Percentiles rank a stretch among this genome's conserved stretches.
These are phyloP conservation scores for Leccinum barrowsii DNA, from an alignment of 768 basidiomycete species.

Conservation along the genomic window DNA sequence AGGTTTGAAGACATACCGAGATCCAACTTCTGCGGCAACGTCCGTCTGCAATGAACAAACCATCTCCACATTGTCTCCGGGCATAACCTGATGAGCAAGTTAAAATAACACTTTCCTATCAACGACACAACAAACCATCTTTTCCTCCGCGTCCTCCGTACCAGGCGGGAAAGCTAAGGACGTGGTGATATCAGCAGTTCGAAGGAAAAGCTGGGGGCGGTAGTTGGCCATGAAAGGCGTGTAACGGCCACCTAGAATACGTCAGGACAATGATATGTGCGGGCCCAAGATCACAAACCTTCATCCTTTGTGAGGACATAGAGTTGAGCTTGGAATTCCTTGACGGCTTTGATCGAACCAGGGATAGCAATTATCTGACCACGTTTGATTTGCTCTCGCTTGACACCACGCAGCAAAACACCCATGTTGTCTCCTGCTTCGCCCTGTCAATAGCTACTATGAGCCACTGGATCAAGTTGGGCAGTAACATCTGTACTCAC, in stretches of 20 bases:
- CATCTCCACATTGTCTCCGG: slow-evolving; percentile 96
- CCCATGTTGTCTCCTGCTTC: slow-evolving; percentile 99
- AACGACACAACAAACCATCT: slow-evolving; percentile 58
- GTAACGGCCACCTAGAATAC: slow-evolving; percentile 61
- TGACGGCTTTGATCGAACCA: slow-evolving; percentile 89
- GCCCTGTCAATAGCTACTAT: slow-evolving; percentile 44
- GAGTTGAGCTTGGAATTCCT: slow-evolving; percentile 91
- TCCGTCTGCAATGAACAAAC: slow-evolving; percentile 78
- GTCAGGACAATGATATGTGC: slow-evolving; percentile 44
- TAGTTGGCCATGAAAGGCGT: slow-evolving; percentile 94
- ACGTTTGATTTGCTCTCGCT: slow-evolving; percentile 92
- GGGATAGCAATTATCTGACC: slow-evolving; percentile 90
- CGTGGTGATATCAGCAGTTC: slow-evolving; percentile 92
- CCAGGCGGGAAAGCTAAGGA: slow-evolving; percentile 82
- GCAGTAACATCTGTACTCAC: slow-evolving; percentile 36
- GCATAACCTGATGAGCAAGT: slow-evolving; percentile 67
- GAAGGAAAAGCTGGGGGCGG: slow-evolving; percentile 92
- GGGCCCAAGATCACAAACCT: slow-evolving; percentile 34
- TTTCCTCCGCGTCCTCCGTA: slow-evolving; percentile 75
- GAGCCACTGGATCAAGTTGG: background rate
- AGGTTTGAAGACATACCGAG: slow-evolving; percentile 45
- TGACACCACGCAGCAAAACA: slow-evolving; percentile 91
- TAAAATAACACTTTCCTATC: background rate
- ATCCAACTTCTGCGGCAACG: slow-evolving; percentile 85
- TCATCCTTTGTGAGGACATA: slow-evolving; percentile 50